Base-by-base conservation (phyloP, 2,329 filamentous ascomycete genomes). In the Xylariaceae sp. region DNA sequence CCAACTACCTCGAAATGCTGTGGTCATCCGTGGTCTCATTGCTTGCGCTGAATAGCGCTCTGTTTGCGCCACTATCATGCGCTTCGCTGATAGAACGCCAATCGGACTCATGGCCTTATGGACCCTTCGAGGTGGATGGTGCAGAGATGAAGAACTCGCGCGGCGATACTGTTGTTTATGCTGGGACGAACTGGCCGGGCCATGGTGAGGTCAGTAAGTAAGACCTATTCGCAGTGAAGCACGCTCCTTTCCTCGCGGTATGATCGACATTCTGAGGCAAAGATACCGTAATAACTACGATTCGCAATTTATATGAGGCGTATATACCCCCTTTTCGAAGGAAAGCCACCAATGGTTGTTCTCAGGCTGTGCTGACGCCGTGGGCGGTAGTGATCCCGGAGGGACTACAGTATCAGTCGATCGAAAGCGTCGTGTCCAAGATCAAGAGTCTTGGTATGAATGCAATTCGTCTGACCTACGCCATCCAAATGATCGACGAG, bases 401-500 rank as follows among this genome's bases (percentile, higher is more conserved):
- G 63, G 85, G 85, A 2, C 75, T 87, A 2, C 83, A 86, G 68
- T 85, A 85, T 70, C 78, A 80, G 42, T 86, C 83, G 0, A 76
- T 87, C 52, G 73, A 76, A 44, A 73, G 71, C 6, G 80, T 87
- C 42, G 78, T 86, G 0, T 71, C 77, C 2, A 80, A 80, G 71
- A 77, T 86, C 66, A 85, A 84, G 66, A 78, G 78, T 60, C 68
- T 86, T 0, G 84, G 83, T 13, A 82, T 88, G 76, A 88, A 88
- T 66, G 79, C 82, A 1, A 80, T 87, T 30, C 82, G 85, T 1
- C 72, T 88, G 48, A 86, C 83, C 0, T 88, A 80, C 57, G 83
- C 85, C 2, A 87, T 82, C 59, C 79, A 88, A 68, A 82, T 87
- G 80, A 74, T 88, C 55, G 84, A 87, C 63, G 76, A 84, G 67